Base-by-base conservation (phyloP, 208 protist species). In the Eutreptiella sp. region DNA sequence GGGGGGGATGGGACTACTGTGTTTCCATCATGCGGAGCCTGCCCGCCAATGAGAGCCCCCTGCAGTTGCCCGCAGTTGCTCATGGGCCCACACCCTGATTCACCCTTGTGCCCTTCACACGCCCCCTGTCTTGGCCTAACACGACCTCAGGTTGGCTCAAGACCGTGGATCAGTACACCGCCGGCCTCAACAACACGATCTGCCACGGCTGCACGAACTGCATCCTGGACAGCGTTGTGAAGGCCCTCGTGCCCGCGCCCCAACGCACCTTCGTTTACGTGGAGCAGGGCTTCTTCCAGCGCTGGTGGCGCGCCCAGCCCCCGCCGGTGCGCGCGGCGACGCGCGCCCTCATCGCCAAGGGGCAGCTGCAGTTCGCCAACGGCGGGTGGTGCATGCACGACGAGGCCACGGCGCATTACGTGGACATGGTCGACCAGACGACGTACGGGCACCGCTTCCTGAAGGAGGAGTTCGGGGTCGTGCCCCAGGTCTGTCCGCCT, bases 251-350 rank as follows among this genome's bases (percentile, higher is more conserved):
- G 41, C 11, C 41, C 21, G 72, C 83, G 52, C 66, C 72, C 7
- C 43, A 76, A 38, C 63, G 80, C 29, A 79, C 63, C 38, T 86
- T 86, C 52, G 82, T 72, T n/a, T 80, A 75, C 23, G 77, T 84
- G 41, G 80, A 86, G 48, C 72, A 66, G 38, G 69, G 46, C 46
- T 86, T 84, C 47, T 86, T 86, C 50, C 55, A 35, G 31, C 35
- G 75, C 42, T 86, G 80, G 77, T 86, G 77, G 77, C 28, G n/a
- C 3, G 57, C 79, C 50, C 77, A 80, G 59, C 29, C 32, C 11
- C 24, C 29, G 5, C 39, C 19, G 5, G 73, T 38, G 38, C 53
- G 57, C 31, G 53, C 42, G 0, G 23, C 1, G 28, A 53, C 70
- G 14, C 26, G 27, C 14, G 0, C 16, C 4, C 54, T 75, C 11